Percentiles rank a stretch among this genome's conserved stretches.
phyloP scores from a whole-genome alignment of 306 rosid genomes.

The Mucuna pruriens region DNA sequence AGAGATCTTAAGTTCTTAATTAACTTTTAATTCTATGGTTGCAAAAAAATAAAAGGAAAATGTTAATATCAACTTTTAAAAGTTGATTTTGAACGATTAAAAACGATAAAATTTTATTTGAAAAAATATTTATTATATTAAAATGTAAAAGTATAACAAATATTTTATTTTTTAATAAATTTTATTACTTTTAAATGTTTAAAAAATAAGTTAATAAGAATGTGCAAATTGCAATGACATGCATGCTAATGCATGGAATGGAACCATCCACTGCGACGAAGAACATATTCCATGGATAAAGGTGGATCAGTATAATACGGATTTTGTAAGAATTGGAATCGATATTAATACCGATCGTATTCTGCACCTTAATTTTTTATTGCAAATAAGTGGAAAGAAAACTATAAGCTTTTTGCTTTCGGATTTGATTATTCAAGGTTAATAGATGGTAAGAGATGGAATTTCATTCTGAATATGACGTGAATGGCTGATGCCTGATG shows the following conservation, averaged over 20 bases:
- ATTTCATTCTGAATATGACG: constrained; percentile 38
- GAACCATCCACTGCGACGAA: background rate
- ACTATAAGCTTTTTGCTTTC: background rate
- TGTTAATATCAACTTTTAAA: too few species aligned
- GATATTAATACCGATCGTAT: background rate
- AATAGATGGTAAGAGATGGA: background rate
- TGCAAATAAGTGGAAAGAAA: background rate
- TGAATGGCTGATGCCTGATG: constrained; percentile 23
- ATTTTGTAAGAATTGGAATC: constrained; percentile 16
- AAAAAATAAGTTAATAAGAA: background rate
- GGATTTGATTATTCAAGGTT: background rate
- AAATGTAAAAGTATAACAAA: background rate
- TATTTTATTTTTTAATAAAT: too few species aligned
- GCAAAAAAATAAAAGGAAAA: too few species aligned
- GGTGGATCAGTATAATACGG: background rate
- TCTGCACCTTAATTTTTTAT: background rate
- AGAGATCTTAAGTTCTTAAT: too few species aligned
- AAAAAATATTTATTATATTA: background rate
- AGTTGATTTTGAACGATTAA: background rate
- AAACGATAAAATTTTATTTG: background rate
- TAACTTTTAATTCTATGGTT: background rate
- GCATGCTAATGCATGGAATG: background rate
- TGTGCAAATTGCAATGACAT: background rate
- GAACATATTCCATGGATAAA: constrained; percentile 14
- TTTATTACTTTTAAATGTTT: background rate